These are phyloP conservation scores for Ziziphus jujuba DNA, from an alignment of 306 rosid species.

Conservation along the genomic window DNA sequence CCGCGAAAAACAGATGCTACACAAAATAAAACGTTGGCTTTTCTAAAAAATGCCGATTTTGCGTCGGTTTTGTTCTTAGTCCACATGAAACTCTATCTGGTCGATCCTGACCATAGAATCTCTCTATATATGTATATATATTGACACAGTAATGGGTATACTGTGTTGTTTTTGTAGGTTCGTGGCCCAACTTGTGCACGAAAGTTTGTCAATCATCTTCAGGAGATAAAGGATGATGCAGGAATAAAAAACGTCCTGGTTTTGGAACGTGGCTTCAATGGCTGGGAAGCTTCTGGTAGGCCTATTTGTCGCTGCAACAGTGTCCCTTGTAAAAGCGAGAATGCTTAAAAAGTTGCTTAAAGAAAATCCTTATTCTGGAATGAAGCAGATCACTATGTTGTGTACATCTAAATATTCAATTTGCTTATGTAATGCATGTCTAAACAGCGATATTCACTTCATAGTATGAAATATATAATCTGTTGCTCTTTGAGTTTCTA, in stretches of 20 bases:
- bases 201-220: constrained; percentile 61
- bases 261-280: constrained; percentile 92
- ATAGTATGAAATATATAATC: too few species aligned
- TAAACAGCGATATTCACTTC: too few species aligned
- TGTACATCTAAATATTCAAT: neutral
- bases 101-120: too few species aligned
- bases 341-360: neutral
- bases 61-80: too few species aligned
- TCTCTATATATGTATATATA: neutral
- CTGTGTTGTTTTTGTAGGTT: constrained; percentile 50
- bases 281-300: constrained; percentile 87
- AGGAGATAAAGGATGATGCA: constrained; percentile 62
- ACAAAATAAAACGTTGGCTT: too few species aligned
- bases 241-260: constrained; percentile 80
- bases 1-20: too few species aligned
- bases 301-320: constrained; percentile 85
- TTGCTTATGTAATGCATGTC: neutral
- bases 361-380: neutral
- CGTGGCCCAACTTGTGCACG: constrained; percentile 94
- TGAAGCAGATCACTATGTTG: neutral
- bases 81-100: too few species aligned
- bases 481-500: too few species aligned
- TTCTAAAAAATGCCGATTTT: too few species aligned
- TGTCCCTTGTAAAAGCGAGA: constrained; percentile 59
- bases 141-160: neutral